A percentile compares a stretch with the other conserved stretches of the same genome.
These are phyloP conservation scores for Rhododendron mucronatum DNA, from an alignment of 148 eudicot genomes.

Conservation along the genomic window DNA sequence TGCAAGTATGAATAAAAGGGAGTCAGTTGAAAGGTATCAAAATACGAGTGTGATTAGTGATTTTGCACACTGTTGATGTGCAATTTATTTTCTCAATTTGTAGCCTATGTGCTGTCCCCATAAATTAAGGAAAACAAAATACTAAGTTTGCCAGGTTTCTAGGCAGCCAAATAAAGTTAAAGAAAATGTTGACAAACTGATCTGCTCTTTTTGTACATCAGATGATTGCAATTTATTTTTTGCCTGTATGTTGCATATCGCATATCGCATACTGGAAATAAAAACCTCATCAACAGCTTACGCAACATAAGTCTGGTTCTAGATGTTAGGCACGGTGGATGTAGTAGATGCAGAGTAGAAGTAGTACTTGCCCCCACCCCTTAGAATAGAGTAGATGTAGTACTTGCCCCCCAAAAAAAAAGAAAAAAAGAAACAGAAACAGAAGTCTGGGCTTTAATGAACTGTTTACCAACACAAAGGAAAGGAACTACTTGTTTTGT, in stretches of 20 bases:
- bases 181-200: neutral
- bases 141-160: neutral
- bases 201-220: neutral
- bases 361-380: no score
- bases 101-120: neutral
- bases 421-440: no score
- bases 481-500: neutral
- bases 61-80: neutral
- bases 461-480: neutral
- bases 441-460: neutral
- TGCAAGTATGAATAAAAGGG: neutral
- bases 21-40: neutral
- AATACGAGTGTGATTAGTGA: neutral
- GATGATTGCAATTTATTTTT: neutral
- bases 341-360: no score
- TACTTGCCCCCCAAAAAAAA: no score
- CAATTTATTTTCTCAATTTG: neutral
- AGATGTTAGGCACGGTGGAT: neutral
- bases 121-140: neutral
- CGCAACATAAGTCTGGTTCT: neutral
- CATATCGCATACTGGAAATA: neutral
- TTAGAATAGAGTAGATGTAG: no score
- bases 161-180: neutral
- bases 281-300: neutral
- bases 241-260: neutral